phyloP scores from a whole-genome alignment of 371 early-diverging fungal genomes.

The Neoconidiobolus thromboides region DNA sequence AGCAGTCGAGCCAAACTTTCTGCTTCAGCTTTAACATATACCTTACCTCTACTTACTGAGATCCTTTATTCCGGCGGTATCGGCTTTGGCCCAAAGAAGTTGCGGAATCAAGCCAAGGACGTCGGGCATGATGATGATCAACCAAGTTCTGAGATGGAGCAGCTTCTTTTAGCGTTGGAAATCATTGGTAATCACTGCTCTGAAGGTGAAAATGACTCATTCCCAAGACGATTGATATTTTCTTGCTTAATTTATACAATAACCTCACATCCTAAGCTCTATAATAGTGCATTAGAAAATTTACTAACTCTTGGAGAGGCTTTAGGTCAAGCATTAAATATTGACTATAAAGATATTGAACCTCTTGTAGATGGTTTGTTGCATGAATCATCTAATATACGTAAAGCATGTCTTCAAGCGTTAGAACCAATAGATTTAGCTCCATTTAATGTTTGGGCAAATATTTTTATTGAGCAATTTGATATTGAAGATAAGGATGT shows the following conservation, averaged over 20 bases:
- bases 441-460: slow-evolving; percentile 32
- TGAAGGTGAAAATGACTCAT: neutral
- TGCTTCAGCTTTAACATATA: slow-evolving; percentile 55
- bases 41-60: slow-evolving; percentile 59
- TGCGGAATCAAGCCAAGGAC: slow-evolving; percentile 15
- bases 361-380: slow-evolving; percentile 39
- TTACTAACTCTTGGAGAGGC: slow-evolving; percentile 44
- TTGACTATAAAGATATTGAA: slow-evolving; percentile 10
- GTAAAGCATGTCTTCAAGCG: slow-evolving; percentile 55
- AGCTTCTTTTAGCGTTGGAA: slow-evolving; percentile 10
- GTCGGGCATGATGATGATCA: slow-evolving; percentile 24
- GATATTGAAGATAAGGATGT: slow-evolving; percentile 30
- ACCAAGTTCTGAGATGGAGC: slow-evolving; percentile 9
- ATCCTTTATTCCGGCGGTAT: slow-evolving; percentile 49
- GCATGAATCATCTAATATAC: slow-evolving; percentile 51
- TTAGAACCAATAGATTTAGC: slow-evolving; percentile 48
- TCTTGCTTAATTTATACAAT: slow-evolving; percentile 41
- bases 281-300: slow-evolving; percentile 31
- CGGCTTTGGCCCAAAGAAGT: slow-evolving; percentile 19
- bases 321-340: slow-evolving; percentile 14
- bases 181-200: slow-evolving; percentile 1
- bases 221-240: slow-evolving; percentile 61
- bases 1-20: slow-evolving; percentile 39
- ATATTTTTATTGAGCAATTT: slow-evolving; percentile 21
- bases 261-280: slow-evolving; percentile 42